Base-by-base conservation (phyloP, 2,329 filamentous ascomycete species). In the Talaromyces funiculosus region DNA sequence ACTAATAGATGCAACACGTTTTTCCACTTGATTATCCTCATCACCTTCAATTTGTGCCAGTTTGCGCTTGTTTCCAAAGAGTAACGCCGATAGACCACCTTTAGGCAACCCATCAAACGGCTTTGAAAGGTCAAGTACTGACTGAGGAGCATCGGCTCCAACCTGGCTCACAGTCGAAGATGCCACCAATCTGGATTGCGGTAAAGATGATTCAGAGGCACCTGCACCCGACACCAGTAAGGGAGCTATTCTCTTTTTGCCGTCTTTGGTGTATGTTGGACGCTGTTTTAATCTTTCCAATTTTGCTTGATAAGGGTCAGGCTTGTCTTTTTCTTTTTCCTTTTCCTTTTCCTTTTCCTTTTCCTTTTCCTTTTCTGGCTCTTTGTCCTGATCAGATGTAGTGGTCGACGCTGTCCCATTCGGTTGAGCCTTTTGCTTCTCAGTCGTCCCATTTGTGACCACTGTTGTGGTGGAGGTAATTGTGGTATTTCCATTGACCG, bases 231-330 rank as follows among this genome's bases (percentile, higher is more conserved):
- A 96, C 6, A 99, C 90, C 12, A 99, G 81, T 64, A 99, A 81
- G 1, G 94, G 94, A 3, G 92, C 90, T 59, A 99, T 93, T 59
- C 94, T 85, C 78, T 99, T 99, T 77, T 94, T 97, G 31, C 94
- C 94, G 66, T 99, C 93, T 72, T 97, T 97, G 0, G 91, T 96
- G 62, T 97, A 88, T 0, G 93, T 97, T 3, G 97, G 92, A 57
- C 94, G 85, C 64, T 93, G 90, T 75, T 97, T 97, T 64, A 97
- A 77, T 64, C 84, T 83, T 66, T 89, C 86, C 3, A 89, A 73
- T 66, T 85, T 85, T 16, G 79, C 81, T 61, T 80, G 78, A 65
- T 83, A 84, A 10, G 82, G 80, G 66, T 88, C 85, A 3, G 72
- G 72, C 62, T 77, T 76, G 24, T 73, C 69, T 10, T 70, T 57